phyloP scores from a whole-genome alignment of 768 basidiomycete species.

The Gautieria morchelliformis region DNA sequence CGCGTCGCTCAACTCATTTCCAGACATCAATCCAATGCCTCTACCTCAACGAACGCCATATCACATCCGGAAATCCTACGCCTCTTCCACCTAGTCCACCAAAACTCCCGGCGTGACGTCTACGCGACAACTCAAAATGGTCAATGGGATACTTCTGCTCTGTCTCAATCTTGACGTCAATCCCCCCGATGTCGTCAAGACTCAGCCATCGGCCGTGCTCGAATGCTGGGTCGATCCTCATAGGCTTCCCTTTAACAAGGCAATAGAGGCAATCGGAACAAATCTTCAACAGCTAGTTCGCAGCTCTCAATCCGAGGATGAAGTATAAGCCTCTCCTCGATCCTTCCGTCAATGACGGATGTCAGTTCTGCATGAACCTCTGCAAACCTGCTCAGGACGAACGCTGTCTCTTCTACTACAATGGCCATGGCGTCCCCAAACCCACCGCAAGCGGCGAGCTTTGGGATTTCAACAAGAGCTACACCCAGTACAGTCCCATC shows the following conservation, averaged over 20 bases:
- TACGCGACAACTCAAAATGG: conserved; percentile 86
- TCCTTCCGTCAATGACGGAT: conserved; percentile 89
- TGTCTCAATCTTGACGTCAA: conserved; percentile 97
- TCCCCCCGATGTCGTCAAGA: conserved; percentile 96
- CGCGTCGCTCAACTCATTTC: conserved; percentile 11
- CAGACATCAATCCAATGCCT: conserved; percentile 12
- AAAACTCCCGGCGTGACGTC: conserved; percentile 69
- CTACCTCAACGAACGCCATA: conserved; percentile 56
- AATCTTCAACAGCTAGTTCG: conserved; percentile 94
- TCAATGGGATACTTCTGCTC: conserved; percentile 78
- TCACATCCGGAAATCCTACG: conserved; percentile 80
- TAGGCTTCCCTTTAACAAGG: conserved; percentile 85
- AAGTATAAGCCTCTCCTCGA: conserved; percentile 92
- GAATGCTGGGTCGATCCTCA: conserved; percentile 98
- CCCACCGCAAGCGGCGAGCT: conserved; percentile 93
- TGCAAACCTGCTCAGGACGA: conserved; percentile 90
- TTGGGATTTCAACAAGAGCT: conserved; percentile 97
- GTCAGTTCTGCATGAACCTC: conserved; percentile 72
- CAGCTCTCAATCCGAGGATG: conserved; percentile 89
- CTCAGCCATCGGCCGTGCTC: conserved; percentile 86
- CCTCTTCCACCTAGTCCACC: conserved; percentile 58
- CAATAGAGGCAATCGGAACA: conserved; percentile 85
- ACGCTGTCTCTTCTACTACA: conserved; percentile 93
- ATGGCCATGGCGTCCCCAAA: conserved; percentile 96
- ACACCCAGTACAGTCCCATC: conserved; percentile 98